phyloP scores from a whole-genome alignment of 228 moss, liverwort and hornwort genomes.

The Sphagnum fallax region DNA sequence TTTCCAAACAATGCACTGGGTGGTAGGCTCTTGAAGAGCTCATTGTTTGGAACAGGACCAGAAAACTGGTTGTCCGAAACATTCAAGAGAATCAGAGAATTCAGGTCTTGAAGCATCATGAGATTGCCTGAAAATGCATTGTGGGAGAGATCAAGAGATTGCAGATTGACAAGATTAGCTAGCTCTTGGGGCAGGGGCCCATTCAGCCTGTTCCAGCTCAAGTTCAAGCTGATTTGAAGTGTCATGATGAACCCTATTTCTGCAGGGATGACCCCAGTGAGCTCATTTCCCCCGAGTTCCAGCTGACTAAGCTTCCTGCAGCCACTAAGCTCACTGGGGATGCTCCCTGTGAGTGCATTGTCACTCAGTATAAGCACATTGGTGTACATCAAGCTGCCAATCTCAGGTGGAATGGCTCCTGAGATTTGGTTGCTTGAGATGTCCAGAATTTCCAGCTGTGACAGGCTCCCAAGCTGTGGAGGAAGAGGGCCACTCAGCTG shows the following conservation, averaged over 20 bases:
- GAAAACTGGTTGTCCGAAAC: conserved; percentile 43
- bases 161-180: conserved; percentile 27
- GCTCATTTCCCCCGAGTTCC: conserved; percentile 31
- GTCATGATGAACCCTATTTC: conserved; percentile 6
- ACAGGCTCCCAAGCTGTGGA: conserved; percentile 9
- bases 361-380: conserved; percentile 34
- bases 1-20: conserved; percentile 30
- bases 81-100: conserved; percentile 28
- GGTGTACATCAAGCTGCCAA: conserved; percentile 22
- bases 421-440: conserved; percentile 32
- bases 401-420: conserved; percentile 29
- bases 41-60: conserved; percentile 32
- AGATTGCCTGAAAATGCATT: conserved; percentile 41
- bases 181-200: conserved; percentile 31
- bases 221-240: conserved; percentile 27
- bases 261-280: conserved; percentile 21
- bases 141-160: conserved; percentile 42
- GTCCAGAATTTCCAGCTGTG: conserved; percentile 24
- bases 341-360: conserved; percentile 33
- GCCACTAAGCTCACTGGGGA: conserved; percentile 21
- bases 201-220: conserved; percentile 30
- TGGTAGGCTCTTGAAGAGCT: neutral
- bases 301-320: conserved; percentile 10
- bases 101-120: conserved; percentile 18
- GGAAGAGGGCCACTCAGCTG: conserved; percentile 26